phyloP scores from a whole-genome alignment of 2,329 filamentous ascomycete species.

The Davidsoniella australis region DNA sequence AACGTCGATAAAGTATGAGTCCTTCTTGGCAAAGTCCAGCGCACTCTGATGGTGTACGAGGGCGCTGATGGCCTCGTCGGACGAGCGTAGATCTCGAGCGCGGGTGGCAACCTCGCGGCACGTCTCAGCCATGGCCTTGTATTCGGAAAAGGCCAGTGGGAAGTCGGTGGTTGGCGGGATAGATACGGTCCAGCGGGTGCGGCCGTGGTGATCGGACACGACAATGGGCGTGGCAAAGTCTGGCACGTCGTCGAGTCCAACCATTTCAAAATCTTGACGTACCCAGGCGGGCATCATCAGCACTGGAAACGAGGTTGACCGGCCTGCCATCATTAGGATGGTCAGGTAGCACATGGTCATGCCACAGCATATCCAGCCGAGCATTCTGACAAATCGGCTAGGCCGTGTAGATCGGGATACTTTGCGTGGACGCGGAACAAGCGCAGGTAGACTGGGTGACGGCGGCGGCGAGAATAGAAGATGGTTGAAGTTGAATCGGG shows the following conservation, averaged over 20 bases:
- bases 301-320: constrained; percentile 17
- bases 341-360: constrained; percentile 34
- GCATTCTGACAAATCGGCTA: constrained; percentile 37
- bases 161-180: constrained; percentile 53
- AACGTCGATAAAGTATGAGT: constrained; percentile 59
- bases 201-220: constrained; percentile 46
- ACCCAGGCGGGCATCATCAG: constrained; percentile 11
- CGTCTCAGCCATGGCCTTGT: constrained; percentile 50
- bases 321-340: constrained; percentile 17
- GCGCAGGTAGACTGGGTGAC: constrained; percentile 52
- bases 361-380: constrained; percentile 36
- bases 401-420: constrained; percentile 38
- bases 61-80: constrained; percentile 22
- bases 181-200: constrained; percentile 62
- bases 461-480: constrained; percentile 50
- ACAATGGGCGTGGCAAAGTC: constrained; percentile 57
- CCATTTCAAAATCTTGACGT: constrained; percentile 45
- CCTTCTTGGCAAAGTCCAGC: constrained; percentile 31
- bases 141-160: constrained; percentile 48
- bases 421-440: constrained; percentile 48
- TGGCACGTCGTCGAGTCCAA: constrained; percentile 47
- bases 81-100: constrained; percentile 28
- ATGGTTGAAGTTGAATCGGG: constrained; percentile 49
- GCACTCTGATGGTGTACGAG: constrained; percentile 12
- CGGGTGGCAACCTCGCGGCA: constrained; percentile 47